A percentile compares a stretch with the other conserved stretches of the same genome.
Conservation (phyloP, 2,329 filamentous ascomycete genomes). For the Dactylonectria estremocensis region DNA sequence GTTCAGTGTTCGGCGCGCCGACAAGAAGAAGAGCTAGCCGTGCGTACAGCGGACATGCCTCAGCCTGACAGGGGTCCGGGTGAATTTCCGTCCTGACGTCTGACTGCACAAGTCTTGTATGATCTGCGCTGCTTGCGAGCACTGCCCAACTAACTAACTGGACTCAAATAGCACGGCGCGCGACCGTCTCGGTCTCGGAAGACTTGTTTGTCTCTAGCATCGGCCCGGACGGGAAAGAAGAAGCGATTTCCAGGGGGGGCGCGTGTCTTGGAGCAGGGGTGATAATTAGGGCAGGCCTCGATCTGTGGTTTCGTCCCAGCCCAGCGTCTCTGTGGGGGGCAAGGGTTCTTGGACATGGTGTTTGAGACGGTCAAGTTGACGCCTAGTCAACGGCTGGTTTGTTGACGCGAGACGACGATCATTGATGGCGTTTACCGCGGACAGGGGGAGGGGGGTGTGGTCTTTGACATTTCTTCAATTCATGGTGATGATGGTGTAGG, state of each 20-base stretch:
- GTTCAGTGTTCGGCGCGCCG: constrained; percentile 28
- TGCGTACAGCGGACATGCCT: constrained; percentile 18
- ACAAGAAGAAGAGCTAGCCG: constrained; percentile 10
- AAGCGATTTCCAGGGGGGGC: constrained; percentile 12
- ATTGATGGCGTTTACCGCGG: neutral
- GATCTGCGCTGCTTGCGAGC: neutral
- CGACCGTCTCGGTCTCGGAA: constrained; percentile 12
- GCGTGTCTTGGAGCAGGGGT: constrained; percentile 6
- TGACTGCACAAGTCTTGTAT: too few species aligned
- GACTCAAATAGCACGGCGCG: neutral
- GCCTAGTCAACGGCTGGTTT: neutral
- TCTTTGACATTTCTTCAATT: neutral
- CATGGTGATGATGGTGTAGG: constrained; percentile 9
- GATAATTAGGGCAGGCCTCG: constrained; percentile 3
- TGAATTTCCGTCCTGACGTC: constrained; percentile 1
- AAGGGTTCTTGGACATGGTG: constrained; percentile 29
- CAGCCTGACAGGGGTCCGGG: constrained; percentile 44
- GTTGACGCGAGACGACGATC: constrained; percentile 12
- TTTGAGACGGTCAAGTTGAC: neutral
- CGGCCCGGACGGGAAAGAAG: constrained; percentile 17
- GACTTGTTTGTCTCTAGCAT: constrained; percentile 20
- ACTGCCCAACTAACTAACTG: constrained; percentile 7
- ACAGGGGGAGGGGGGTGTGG: constrained; percentile 7
- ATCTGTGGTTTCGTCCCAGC: constrained; percentile 11
- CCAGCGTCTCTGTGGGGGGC: neutral